Conservation (phyloP, 2,329 filamentous ascomycete genomes). For the Colletotrichum gigasporum region DNA sequence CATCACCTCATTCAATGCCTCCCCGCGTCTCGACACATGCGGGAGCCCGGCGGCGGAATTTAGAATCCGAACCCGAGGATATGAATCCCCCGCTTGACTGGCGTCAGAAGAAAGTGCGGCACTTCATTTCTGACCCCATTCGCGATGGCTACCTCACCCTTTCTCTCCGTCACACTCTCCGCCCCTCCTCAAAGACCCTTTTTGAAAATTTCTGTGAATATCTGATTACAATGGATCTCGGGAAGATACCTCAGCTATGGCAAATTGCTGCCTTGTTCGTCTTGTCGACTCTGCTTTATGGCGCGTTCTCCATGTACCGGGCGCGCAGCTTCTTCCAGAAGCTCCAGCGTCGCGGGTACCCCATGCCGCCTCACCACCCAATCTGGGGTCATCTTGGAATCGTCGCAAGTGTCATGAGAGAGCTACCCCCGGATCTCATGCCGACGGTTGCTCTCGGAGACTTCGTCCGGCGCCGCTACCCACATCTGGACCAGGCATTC, state of each 20-base stretch:
- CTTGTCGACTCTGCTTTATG: background rate
- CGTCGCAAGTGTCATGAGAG: background rate
- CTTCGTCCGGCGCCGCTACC: background rate
- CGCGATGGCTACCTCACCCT: no score
- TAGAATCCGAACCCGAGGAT: no score
- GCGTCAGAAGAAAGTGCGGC: no score
- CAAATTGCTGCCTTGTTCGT: background rate
- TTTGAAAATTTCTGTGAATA: no score
- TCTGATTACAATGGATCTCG: background rate
- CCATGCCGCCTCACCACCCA: constrained; percentile 10
- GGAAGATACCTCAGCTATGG: background rate
- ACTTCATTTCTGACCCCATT: no score
- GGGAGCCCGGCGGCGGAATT: no score
- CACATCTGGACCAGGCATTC: background rate
- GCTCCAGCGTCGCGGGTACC: constrained; percentile 1
- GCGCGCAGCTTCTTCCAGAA: background rate
- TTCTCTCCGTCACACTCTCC: no score
- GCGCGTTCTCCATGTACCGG: background rate
- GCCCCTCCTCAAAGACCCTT: no score
- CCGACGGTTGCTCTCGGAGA: background rate
- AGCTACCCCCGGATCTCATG: background rate
- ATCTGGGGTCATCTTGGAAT: constrained; percentile 11
- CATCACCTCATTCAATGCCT: no score
- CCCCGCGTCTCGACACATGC: no score
- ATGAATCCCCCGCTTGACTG: no score